Percentiles rank a stretch among this genome's conserved stretches.
Conservation (phyloP, 768 basidiomycete species). For the Amanita brunnescens region DNA sequence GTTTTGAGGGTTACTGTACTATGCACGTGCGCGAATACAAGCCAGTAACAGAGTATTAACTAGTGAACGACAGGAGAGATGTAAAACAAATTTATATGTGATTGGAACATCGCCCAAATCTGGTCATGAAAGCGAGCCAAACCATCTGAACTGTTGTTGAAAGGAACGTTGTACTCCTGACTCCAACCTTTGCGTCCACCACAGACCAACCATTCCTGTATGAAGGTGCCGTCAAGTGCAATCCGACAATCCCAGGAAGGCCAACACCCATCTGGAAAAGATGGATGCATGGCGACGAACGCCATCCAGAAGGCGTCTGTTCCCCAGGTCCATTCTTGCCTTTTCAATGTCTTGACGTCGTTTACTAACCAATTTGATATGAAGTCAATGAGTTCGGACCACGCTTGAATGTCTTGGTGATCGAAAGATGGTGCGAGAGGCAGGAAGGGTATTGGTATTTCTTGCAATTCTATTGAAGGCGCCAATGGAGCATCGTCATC, state of each 20-base stretch:
- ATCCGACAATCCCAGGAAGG: background rate
- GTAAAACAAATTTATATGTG: background rate
- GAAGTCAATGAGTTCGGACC: background rate
- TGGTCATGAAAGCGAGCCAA: background rate
- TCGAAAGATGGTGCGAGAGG: background rate
- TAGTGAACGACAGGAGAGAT: background rate
- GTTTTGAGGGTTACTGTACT: too few relatives aligned
- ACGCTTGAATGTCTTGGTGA: background rate
- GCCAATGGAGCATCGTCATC: background rate
- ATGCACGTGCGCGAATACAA: background rate
- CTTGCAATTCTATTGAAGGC: background rate
- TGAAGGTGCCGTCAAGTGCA: background rate
- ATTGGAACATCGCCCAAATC: background rate
- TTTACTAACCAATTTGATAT: constrained; percentile 2
- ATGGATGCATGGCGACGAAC: background rate
- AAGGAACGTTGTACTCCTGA: background rate
- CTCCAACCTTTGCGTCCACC: background rate
- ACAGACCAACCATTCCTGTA: background rate
- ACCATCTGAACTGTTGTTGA: background rate
- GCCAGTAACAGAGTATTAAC: background rate
- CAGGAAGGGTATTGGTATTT: constrained; percentile 1
- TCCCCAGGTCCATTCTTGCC: constrained; percentile 3
- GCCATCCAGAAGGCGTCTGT: background rate
- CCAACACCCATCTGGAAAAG: background rate
- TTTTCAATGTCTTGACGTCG: constrained; percentile 1